Evolutionary conservation across 331 rosid genomes (phyloP), one percentile per base, ranked within the genome.

Genomic region (Quercus lobata): DNA sequence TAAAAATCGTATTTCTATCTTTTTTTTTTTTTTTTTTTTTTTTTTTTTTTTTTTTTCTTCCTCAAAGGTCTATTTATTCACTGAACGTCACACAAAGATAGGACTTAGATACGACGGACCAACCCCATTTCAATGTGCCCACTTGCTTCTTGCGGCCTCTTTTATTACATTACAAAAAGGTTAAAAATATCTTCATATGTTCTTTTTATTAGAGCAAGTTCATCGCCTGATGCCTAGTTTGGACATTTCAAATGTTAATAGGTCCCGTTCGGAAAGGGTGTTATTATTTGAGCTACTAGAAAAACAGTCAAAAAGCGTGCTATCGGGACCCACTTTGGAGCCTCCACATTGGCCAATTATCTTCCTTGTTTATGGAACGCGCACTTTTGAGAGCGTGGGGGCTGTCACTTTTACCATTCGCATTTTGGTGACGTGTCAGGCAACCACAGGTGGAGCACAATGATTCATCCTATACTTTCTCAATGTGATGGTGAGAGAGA

Each of bases 241-340:
- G 49, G 76, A 69, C n/a, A 69, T 81, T 81, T 75, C 54, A 37
- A 5, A 14, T 17, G 18, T 16, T 3, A 41, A 41, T 41, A 8
- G 15, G 62, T 25, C 53, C 24, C 1, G 35, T 80, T 63, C 11
- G 34, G 32, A 25, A 54, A 37, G 69, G 22, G 46, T 9, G 0
- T 41, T 16, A 1, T 1, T n/a, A 52, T 2, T 49, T 14, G 15
- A 12, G 54, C 46, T 41, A 14, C 54, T 49, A 49, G 17, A 74
- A 71, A 76, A 72, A 76, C 80, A 69, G 80, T 69, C 72, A 61
- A 69, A 75, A 81, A 57, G 76, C 66, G 72, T 69, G 84, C 6
- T 10, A 6, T 17, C 0, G 76, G 80, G 71, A 29, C 78, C 81
- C 82, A 77, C 69, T 63, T 15, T 62, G 21, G 4, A 61, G 68